Base-by-base conservation (phyloP, 345 rosid genomes). In the Citrus sp. region DNA sequence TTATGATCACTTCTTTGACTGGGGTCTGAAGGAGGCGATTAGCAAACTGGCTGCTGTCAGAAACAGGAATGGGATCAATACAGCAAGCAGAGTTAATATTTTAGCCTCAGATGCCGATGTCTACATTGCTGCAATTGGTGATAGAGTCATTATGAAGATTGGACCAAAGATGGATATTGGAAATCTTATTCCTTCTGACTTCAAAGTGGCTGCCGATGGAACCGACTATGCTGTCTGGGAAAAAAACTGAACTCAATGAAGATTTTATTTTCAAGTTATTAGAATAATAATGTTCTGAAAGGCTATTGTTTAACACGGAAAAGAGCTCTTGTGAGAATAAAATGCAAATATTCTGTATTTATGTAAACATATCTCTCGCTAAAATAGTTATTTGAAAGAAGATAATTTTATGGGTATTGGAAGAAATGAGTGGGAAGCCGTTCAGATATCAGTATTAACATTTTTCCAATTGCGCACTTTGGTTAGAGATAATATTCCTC, bases 131-230 rank as follows among this genome's bases (percentile, higher is more conserved):
- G 80, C 81, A 55, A 86, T 95, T 55, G 89, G 88, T 78, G 91
- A 78, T 18, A 86, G 89, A 72, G 78, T 95, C n/a, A 87, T 92
- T 7, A 82, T 91, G 85, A 93, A 92, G 87, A 93, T 92, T 46
- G 98, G 98, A 16, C 86, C 95, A 55, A 95, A 86, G 85, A 46
- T 18, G 78, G 94, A 95, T 68, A 75, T 95, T 3, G 95, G 95
- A 66, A 81, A 80, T 70, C 94, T 92, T 6, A 85, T 95, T 40
- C 94, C 98, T 46, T 60, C 90, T 24, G 81, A 82, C 66, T 91
- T 86, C 85, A 81, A 72, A 83, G 79, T 93, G 74, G 91, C 90
- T 78, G 75, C 88, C 46, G 83, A 89, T 1, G 98, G 98, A 71
- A 74, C 55, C 7, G 88, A 86, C 77, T 93, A 82, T 37, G 81